Evolutionary conservation across 345 rosid genomes (phyloP).

Genomic region (Syzygium aromaticum): DNA sequence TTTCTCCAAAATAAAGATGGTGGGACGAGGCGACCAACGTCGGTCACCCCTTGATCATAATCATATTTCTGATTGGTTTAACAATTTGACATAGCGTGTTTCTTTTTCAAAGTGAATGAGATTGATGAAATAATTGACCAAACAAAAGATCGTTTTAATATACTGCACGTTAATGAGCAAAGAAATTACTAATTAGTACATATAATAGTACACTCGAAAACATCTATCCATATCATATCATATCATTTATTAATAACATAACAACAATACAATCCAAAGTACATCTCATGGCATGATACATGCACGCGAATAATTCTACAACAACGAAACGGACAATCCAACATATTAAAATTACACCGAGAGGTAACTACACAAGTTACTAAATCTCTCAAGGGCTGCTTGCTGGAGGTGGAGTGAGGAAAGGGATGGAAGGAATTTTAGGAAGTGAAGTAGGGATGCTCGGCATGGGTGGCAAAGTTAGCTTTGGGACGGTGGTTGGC

Average conservation of each 20-base stretch:
- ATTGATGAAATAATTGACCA: not conserved
- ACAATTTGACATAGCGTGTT: not conserved
- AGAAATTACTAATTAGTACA: not conserved
- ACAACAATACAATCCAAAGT: not conserved
- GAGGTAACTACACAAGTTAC: not conserved
- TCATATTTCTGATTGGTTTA: not conserved
- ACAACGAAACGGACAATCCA: not conserved
- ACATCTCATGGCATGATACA: not conserved
- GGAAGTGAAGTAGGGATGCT: constrained; percentile 16
- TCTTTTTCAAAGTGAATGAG: not conserved
- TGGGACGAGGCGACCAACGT: not conserved
- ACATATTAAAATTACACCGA: not conserved
- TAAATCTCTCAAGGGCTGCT: constrained; percentile 7
- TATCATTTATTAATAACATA: not conserved
- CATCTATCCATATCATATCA: not conserved
- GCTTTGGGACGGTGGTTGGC: constrained; percentile 3
- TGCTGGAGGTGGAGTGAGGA: constrained; percentile 24
- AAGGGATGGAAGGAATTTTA: constrained; percentile 22
- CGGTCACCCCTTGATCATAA: not conserved
- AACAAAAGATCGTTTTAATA: not conserved
- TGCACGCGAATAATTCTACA: not conserved
- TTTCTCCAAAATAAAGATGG: rapidly evolving
- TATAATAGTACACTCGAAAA: not conserved
- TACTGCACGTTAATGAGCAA: not conserved
- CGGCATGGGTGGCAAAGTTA: constrained; percentile 13